These are phyloP conservation scores for Penicillium soppii DNA, from an alignment of 495 filamentous ascomycete genomes.

Conservation along the genomic window DNA sequence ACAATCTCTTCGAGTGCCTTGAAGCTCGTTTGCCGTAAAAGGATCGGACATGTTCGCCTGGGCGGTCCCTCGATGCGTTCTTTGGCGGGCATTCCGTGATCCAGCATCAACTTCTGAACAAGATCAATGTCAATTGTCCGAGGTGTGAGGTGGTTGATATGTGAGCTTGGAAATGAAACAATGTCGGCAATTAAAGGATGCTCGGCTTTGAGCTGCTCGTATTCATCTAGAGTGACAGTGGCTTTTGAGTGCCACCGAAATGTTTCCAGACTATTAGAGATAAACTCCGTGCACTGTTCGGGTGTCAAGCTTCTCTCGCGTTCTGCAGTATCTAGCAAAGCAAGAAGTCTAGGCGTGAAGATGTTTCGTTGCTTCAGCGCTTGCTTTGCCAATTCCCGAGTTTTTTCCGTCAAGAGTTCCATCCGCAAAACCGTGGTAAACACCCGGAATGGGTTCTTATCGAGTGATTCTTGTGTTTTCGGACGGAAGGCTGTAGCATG, in stretches of 20 bases:
- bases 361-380: slow-evolving; percentile 34
- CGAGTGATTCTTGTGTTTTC: slow-evolving; percentile 21
- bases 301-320: slow-evolving; percentile 16
- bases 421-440: slow-evolving; percentile 42
- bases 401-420: slow-evolving; percentile 33
- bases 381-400: slow-evolving; percentile 20
- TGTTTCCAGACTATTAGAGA: slow-evolving; percentile 33
- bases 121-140: slow-evolving; percentile 44
- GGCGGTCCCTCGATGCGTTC: slow-evolving; percentile 44
- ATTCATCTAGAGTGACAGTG: slow-evolving; percentile 36
- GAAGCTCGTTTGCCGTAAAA: slow-evolving; percentile 46
- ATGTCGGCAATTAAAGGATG: slow-evolving; percentile 44
- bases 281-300: slow-evolving; percentile 26
- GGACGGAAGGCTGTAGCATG: slow-evolving; percentile 46
- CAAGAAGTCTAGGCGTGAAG: slow-evolving; percentile 32
- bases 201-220: slow-evolving; percentile 33
- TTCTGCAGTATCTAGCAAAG: slow-evolving; percentile 25
- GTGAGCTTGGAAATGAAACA: slow-evolving; percentile 38
- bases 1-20: slow-evolving; percentile 41
- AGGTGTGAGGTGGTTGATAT: slow-evolving; percentile 49
- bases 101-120: slow-evolving; percentile 34
- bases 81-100: slow-evolving; percentile 35
- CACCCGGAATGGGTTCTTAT: slow-evolving; percentile 40
- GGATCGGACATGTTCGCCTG: slow-evolving; percentile 30
- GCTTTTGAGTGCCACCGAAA: slow-evolving; percentile 42